Percentiles rank a stretch among this genome's conserved stretches.
Conservation (phyloP, 108 stramenopile genomes). For the Cylindrotheca fusiformis region DNA sequence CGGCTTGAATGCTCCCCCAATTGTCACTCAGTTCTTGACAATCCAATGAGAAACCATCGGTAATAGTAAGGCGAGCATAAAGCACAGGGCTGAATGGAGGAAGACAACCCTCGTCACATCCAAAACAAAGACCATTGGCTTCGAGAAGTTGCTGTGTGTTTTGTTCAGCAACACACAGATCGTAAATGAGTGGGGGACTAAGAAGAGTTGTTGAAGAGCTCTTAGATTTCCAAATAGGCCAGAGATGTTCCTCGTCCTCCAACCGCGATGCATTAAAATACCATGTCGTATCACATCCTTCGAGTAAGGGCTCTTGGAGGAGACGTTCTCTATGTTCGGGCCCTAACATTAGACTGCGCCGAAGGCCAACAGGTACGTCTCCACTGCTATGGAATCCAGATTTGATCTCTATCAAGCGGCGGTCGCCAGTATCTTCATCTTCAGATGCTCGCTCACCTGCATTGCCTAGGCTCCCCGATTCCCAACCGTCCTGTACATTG, state of each 20-base stretch:
- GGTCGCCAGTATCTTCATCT: neutral
- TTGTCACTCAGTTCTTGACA: conserved; percentile 33
- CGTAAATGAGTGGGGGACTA: conserved; percentile 18
- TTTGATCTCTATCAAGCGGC: neutral
- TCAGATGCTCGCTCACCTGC: neutral
- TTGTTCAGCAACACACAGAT: conserved; percentile 36
- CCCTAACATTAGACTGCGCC: neutral
- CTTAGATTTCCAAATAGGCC: conserved; percentile 35
- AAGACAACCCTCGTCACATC: conserved; percentile 33
- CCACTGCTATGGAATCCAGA: neutral
- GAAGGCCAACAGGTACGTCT: neutral
- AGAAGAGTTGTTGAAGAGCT: conserved; percentile 2
- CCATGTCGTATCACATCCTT: conserved; percentile 29
- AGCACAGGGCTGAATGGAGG: conserved; percentile 42
- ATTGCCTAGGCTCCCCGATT: conserved; percentile 11
- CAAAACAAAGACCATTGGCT: conserved; percentile 31
- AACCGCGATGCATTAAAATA: conserved; percentile 9
- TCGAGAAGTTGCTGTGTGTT: conserved; percentile 38
- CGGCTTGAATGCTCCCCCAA: conserved; percentile 21
- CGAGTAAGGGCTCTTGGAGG: conserved; percentile 1
- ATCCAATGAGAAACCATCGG: conserved; percentile 22
- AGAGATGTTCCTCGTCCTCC: conserved; percentile 20
- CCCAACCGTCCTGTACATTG: conserved; percentile 43
- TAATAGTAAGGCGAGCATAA: conserved; percentile 32
- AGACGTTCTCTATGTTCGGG: conserved; percentile 10